A percentile compares a stretch with the other conserved stretches of the same genome.
These are phyloP conservation scores for Fusarium sp. DNA, from an alignment of 2,329 filamentous ascomycete genomes.

Conservation along the genomic window DNA sequence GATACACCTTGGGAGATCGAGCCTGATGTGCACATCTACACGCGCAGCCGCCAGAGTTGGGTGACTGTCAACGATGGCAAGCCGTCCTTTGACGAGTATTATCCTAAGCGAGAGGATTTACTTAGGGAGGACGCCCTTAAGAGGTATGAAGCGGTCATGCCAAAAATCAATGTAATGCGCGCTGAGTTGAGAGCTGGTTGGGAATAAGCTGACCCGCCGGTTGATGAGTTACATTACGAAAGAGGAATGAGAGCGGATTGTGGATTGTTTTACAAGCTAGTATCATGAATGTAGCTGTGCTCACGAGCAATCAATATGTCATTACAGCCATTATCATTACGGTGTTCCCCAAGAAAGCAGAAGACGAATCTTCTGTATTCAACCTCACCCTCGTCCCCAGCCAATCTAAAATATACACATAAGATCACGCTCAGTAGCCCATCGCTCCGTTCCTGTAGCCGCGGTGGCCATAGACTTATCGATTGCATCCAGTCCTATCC, in stretches of 20 bases:
- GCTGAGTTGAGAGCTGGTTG: constrained; percentile 32
- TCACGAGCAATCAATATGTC: constrained; percentile 10
- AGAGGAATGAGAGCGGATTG: not conserved
- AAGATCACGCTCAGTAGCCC: constrained; percentile 28
- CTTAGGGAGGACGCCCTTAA: constrained; percentile 54
- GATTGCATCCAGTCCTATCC: constrained; percentile 33
- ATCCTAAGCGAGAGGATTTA: constrained; percentile 51
- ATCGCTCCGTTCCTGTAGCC: constrained; percentile 33
- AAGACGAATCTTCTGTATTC: constrained; percentile 45
- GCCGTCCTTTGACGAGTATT: constrained; percentile 56
- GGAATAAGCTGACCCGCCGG: not conserved
- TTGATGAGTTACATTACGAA: not conserved
- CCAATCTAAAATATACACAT: constrained; percentile 46
- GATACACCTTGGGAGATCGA: constrained; percentile 56
- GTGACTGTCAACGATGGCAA: constrained; percentile 55
- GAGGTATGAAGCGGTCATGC: constrained; percentile 49
- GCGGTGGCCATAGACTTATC: constrained; percentile 21
- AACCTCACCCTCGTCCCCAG: constrained; percentile 24
- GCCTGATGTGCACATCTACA: constrained; percentile 64
- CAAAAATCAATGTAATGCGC: constrained; percentile 37
- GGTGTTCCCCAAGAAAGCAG: constrained; percentile 24
- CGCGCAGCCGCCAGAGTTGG: constrained; percentile 57
- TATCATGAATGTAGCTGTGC: not conserved
- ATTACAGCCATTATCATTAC: constrained; percentile 36
- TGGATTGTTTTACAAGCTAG: not conserved